These are phyloP conservation scores for Platanus orientalis DNA, from an alignment of 164 flowering plant genomes.

Conservation along the genomic window DNA sequence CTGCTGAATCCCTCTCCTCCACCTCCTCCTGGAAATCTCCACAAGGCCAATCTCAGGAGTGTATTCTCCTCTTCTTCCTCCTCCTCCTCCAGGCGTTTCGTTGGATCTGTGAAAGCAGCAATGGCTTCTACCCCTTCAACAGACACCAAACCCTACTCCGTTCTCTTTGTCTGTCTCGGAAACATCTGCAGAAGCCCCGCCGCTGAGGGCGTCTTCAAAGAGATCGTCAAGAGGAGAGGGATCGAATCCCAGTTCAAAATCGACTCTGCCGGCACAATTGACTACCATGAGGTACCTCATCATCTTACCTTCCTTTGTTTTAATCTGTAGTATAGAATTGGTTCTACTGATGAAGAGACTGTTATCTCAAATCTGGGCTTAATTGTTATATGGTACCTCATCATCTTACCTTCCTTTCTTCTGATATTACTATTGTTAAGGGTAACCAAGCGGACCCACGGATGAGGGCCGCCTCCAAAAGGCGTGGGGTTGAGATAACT, in stretches of 20 bases:
- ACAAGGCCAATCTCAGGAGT: not conserved
- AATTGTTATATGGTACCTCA: too few species aligned
- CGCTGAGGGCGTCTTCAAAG: conserved; percentile 90
- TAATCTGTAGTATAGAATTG: not conserved
- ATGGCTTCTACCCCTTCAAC: conserved; percentile 25
- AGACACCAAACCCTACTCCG: conserved; percentile 65
- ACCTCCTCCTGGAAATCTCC: not conserved
- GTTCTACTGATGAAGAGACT: not conserved
- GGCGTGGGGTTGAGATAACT: conserved; percentile 84
- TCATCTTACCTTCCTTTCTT: too few species aligned
- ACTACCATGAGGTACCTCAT: conserved; percentile 27
- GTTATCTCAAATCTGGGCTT: too few species aligned
- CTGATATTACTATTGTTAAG: too few species aligned
- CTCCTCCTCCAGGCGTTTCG: too few species aligned
- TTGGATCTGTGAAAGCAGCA: conserved; percentile 1
- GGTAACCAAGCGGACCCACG: conserved; percentile 85
- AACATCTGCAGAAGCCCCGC: conserved; percentile 98
- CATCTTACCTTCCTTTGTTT: not conserved
- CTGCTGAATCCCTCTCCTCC: not conserved
- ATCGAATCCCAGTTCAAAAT: conserved; percentile 60
- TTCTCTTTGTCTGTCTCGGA: conserved; percentile 94
- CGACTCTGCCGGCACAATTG: conserved; percentile 98
- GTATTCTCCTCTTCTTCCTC: not conserved
- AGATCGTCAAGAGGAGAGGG: conserved; percentile 60
- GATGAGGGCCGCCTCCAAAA: conserved; percentile 84